Evolutionary conservation across 176 grass and related monocot species (phyloP).

Genomic region (Tillandsia leiboldiana): DNA sequence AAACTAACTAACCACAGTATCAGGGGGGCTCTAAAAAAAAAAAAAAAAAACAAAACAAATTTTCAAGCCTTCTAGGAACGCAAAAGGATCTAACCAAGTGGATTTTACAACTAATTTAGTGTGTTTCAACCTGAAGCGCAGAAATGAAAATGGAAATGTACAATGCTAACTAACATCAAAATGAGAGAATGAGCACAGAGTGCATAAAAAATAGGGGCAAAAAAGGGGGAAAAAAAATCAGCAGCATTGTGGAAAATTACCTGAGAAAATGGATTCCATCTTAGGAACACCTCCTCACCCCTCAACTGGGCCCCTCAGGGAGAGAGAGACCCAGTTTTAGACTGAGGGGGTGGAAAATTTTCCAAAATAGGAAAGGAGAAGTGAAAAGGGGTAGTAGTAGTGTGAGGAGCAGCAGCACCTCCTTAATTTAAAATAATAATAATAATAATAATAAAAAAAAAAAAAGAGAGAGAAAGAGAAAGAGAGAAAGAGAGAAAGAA

Average conservation of each 20-base stretch:
- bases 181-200: not conserved
- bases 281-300: not conserved
- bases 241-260: constrained; percentile 1
- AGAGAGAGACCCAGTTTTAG: not conserved
- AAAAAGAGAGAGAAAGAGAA: not conserved
- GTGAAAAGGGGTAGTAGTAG: not conserved
- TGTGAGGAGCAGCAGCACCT: not conserved
- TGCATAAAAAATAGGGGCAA: not conserved
- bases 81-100: no score
- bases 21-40: no score
- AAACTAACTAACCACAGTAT: no score
- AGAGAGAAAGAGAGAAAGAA: constrained; percentile 14
- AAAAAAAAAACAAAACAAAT: no score
- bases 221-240: not conserved
- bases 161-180: not conserved
- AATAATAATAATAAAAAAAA: no score
- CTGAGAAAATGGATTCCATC: constrained; percentile 30
- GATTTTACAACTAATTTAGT: no score
- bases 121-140: no score
- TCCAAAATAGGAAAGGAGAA: not conserved
- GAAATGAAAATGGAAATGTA: not conserved
- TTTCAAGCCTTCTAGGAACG: no score
- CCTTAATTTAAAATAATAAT: no score
- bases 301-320: not conserved
- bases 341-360: constrained; percentile 5